Evolutionary conservation across 169 alveolate genomes (phyloP).

Genomic region (Plasmodium blacklocki): DNA sequence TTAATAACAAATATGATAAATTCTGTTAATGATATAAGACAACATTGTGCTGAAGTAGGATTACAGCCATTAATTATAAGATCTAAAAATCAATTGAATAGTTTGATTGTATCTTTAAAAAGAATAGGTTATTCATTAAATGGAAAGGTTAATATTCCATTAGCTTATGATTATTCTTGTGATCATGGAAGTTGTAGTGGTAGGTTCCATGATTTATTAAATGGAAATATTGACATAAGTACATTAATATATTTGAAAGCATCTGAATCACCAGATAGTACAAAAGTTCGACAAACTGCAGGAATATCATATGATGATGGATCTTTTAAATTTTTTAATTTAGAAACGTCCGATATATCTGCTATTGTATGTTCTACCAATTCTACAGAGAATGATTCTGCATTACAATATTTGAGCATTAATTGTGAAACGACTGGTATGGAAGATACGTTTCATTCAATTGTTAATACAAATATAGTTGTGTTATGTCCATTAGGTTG

Average conservation of each 20-base stretch:
- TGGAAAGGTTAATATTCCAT: constrained; percentile 88
- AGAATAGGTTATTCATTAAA: constrained; percentile 87
- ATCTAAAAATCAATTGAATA: constrained; percentile 84
- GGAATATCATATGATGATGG: constrained; percentile 88
- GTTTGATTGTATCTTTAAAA: constrained; percentile 85
- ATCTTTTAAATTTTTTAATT: constrained; percentile 86
- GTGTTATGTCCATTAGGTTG: constrained; percentile 90
- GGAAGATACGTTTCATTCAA: constrained; percentile 67
- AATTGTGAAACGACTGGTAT: constrained; percentile 75
- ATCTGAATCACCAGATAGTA: constrained; percentile 71
- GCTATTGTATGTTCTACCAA: constrained; percentile 92
- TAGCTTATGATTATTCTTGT: constrained; percentile 90
- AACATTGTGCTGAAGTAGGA: constrained; percentile 90
- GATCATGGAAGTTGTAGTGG: constrained; percentile 87
- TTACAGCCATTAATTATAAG: constrained; percentile 90
- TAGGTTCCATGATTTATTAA: constrained; percentile 87
- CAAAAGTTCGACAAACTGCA: constrained; percentile 83
- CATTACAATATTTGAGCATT: constrained; percentile 78
- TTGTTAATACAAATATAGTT: constrained; percentile 87
- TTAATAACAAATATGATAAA: constrained; percentile 78
- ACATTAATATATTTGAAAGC: constrained; percentile 79
- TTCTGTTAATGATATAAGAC: constrained; percentile 86
- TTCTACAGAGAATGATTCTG: constrained; percentile 82
- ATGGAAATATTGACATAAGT: constrained; percentile 79
- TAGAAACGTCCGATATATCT: constrained; percentile 87